Percentiles rank a stretch among this genome's conserved stretches.
Conservation (phyloP, 2,329 filamentous ascomycete species). For the Colletotrichum musicola region DNA sequence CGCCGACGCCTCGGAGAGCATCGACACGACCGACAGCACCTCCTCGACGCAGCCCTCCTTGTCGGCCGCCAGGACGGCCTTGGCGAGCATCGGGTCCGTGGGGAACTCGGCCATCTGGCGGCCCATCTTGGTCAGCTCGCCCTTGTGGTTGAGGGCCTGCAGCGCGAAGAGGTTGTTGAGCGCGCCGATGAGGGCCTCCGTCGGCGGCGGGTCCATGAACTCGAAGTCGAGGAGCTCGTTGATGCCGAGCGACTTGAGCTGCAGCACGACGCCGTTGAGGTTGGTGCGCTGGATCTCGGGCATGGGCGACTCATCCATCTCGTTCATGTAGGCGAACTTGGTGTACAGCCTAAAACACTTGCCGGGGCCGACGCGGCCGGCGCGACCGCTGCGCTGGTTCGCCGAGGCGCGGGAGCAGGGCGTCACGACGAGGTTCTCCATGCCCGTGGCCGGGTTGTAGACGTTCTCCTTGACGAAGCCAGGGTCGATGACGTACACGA, state of each 20-base stretch:
- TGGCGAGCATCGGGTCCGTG: conserved; percentile 90
- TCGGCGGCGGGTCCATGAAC: conserved; percentile 93
- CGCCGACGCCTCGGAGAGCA: conserved; percentile 89
- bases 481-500: conserved; percentile 95
- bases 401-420: conserved; percentile 93
- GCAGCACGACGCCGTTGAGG: conserved; percentile 84
- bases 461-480: conserved; percentile 97
- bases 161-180: conserved; percentile 93
- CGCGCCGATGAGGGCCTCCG: conserved; percentile 88
- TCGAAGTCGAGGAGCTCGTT: conserved; percentile 94
- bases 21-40: conserved; percentile 91
- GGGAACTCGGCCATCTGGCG: conserved; percentile 97
- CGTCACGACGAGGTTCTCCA: conserved; percentile 91
- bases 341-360: conserved; percentile 96
- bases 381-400: conserved; percentile 92
- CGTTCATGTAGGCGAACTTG: conserved; percentile 93
- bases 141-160: conserved; percentile 88
- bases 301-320: conserved; percentile 91
- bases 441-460: conserved; percentile 90
- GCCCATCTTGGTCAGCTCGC: conserved; percentile 89
- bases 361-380: conserved; percentile 90
- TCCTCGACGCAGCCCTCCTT: conserved; percentile 95
- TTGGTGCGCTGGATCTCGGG: conserved; percentile 95
- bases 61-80: conserved; percentile 88
- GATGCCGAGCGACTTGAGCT: conserved; percentile 91